phyloP scores from a whole-genome alignment of 805 yeast genomes.

The Cyberlindnera misumaiensis region DNA sequence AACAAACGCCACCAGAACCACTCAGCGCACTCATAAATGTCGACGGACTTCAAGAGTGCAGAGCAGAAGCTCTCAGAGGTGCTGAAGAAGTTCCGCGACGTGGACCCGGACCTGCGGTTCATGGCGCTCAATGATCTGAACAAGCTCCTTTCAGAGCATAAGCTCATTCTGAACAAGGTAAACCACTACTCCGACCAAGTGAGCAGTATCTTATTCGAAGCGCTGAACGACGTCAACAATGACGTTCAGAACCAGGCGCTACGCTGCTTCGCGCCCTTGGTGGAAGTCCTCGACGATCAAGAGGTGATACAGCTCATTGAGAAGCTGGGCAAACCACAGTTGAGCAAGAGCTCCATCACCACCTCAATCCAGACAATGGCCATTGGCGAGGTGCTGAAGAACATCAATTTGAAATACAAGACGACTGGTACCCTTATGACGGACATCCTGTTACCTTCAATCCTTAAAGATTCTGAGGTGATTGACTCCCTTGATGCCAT shows the following conservation, averaged over 20 bases:
- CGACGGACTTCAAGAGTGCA: constrained; percentile 25
- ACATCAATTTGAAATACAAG: constrained; percentile 18
- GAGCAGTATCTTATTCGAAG: constrained; percentile 33
- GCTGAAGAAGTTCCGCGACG: constrained; percentile 45
- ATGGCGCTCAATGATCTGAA: constrained; percentile 79
- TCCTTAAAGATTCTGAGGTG: constrained; percentile 26
- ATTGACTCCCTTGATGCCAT: constrained; percentile 42
- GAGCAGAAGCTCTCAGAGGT: constrained; percentile 21
- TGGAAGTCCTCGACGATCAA: constrained; percentile 18
- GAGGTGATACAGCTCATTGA: constrained; percentile 17
- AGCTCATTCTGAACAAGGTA: constrained; percentile 22
- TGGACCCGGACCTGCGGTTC: constrained; percentile 76
- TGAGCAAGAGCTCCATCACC: constrained; percentile 20
- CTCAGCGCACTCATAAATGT: constrained; percentile 2
- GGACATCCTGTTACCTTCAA: constrained; percentile 32
- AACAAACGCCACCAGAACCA: background rate
- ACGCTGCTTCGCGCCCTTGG: constrained; percentile 42
- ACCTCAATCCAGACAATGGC: constrained; percentile 25
- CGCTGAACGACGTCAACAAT: constrained; percentile 53
- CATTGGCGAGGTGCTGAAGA: constrained; percentile 19
- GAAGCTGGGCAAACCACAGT: constrained; percentile 15
- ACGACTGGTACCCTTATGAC: constrained; percentile 26
- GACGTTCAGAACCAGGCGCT: constrained; percentile 75
- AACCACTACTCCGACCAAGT: constrained; percentile 28
- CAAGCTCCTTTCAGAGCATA: constrained; percentile 30